Evolutionary conservation across 257 asterid genomes (phyloP).

Genomic region (Schizonepeta tenuifolia): DNA sequence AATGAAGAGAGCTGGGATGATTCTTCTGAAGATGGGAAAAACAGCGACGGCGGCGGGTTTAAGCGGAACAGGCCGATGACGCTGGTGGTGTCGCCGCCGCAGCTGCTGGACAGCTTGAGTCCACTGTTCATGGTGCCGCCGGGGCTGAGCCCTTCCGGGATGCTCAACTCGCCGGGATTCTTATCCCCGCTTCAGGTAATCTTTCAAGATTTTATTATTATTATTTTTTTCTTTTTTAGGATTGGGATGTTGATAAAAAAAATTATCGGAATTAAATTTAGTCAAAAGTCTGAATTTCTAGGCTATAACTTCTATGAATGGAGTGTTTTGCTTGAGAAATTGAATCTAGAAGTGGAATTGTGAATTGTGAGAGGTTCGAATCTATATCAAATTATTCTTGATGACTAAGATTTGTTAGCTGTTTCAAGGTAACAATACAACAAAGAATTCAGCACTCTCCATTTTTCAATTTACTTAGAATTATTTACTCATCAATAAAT

Average conservation of each 20-base stretch:
- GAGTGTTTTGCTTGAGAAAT: background rate
- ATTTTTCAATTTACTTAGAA: background rate
- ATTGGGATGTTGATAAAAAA: background rate
- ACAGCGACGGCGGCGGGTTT: slow-evolving; percentile 50
- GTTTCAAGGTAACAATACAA: too few species aligned
- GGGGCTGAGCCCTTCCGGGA: slow-evolving; percentile 76
- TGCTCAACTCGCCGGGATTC: slow-evolving; percentile 86
- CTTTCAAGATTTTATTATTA: background rate
- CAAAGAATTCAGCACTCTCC: slow-evolving; percentile 18
- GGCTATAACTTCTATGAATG: background rate
- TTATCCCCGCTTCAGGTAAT: slow-evolving; percentile 86
- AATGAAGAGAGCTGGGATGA: slow-evolving; percentile 14
- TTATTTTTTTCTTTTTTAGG: background rate
- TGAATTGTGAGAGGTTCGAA: background rate
- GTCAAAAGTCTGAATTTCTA: background rate
- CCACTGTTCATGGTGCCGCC: slow-evolving; percentile 74
- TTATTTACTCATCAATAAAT: slow-evolving; percentile 1
- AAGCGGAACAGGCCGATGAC: slow-evolving; percentile 75
- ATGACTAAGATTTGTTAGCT: background rate
- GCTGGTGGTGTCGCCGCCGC: slow-evolving; percentile 72
- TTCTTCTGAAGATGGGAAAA: slow-evolving; percentile 31
- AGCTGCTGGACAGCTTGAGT: slow-evolving; percentile 46
- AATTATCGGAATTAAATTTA: background rate
- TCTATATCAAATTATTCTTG: slow-evolving; percentile 5
- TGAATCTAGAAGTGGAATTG: background rate